phyloP scores from a whole-genome alignment of 805 yeast genomes.

The Isabelozyma pseudorhagii region DNA sequence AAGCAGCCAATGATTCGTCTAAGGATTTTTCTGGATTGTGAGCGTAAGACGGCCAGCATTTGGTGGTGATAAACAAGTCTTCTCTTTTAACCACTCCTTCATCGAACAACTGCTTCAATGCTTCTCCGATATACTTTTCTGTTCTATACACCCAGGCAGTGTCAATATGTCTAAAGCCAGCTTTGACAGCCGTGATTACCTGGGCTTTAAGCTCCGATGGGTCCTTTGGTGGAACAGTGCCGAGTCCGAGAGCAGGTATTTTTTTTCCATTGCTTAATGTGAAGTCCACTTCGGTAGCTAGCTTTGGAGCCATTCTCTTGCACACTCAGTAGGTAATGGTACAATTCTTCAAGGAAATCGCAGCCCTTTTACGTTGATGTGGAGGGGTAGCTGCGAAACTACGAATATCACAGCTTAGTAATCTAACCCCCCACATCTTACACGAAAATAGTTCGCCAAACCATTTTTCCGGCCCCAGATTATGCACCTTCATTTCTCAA shows the following conservation, averaged over 20 bases:
- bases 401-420: too few species aligned
- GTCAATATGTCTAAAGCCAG: constrained; percentile 39
- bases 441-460: too few species aligned
- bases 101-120: constrained; percentile 36
- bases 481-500: too few species aligned
- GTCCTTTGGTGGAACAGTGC: constrained; percentile 18
- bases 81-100: constrained; percentile 49
- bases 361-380: too few species aligned
- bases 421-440: too few species aligned
- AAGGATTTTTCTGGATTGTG: constrained; percentile 25
- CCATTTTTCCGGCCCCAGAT: too few species aligned
- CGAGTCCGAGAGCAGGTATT: constrained; percentile 17
- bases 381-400: too few species aligned
- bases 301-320: constrained; percentile 2
- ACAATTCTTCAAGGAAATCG: too few species aligned
- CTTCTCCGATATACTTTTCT: constrained; percentile 30
- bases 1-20: constrained; percentile 23
- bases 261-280: constrained; percentile 26
- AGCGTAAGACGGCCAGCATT: constrained; percentile 29
- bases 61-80: constrained; percentile 19
- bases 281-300: constrained; percentile 38
- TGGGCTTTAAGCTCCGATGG: constrained; percentile 18
- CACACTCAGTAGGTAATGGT: too few species aligned
- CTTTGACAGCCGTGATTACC: constrained; percentile 20
- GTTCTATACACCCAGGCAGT: constrained; percentile 38